phyloP scores from a whole-genome alignment of 768 basidiomycete genomes.

The Harrya chromipes region DNA sequence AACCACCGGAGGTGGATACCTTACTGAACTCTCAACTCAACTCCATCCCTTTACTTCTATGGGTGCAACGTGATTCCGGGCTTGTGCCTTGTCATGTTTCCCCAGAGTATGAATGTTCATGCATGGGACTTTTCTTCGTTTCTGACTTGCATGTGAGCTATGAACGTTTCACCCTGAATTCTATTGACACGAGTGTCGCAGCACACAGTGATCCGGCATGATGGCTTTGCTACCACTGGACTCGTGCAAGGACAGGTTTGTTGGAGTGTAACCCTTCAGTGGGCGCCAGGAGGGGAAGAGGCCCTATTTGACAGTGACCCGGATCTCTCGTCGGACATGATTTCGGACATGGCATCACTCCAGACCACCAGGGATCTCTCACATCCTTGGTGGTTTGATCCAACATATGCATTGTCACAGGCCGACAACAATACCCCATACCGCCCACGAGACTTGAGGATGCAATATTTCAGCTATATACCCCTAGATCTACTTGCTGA shows the following conservation, averaged over 20 bases:
- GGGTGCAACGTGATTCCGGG: slow-evolving; percentile 35
- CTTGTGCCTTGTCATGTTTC: slow-evolving; percentile 28
- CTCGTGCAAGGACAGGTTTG: slow-evolving; percentile 33
- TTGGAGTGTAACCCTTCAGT: slow-evolving; percentile 47
- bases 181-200: slow-evolving; percentile 8
- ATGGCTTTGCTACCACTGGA: background rate
- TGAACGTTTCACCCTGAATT: background rate
- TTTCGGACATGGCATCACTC: background rate
- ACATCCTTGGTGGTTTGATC: slow-evolving; percentile 26
- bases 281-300: slow-evolving; percentile 51
- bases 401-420: background rate
- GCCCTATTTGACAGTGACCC: slow-evolving; percentile 14
- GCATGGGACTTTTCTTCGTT: slow-evolving; percentile 48
- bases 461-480: slow-evolving; percentile 28
- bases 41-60: slow-evolving; percentile 39
- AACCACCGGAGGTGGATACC: slow-evolving; percentile 43
- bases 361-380: slow-evolving; percentile 1
- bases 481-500: slow-evolving; percentile 31
- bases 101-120: slow-evolving; percentile 38
- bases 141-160: slow-evolving; percentile 36
- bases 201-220: slow-evolving; percentile 12
- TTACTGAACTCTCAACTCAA: slow-evolving; percentile 40
- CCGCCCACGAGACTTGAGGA: slow-evolving; percentile 22
- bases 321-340: background rate
- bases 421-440: slow-evolving; percentile 14